Conservation (phyloP, 768 basidiomycete species). For the Amanita fuliginea region DNA sequence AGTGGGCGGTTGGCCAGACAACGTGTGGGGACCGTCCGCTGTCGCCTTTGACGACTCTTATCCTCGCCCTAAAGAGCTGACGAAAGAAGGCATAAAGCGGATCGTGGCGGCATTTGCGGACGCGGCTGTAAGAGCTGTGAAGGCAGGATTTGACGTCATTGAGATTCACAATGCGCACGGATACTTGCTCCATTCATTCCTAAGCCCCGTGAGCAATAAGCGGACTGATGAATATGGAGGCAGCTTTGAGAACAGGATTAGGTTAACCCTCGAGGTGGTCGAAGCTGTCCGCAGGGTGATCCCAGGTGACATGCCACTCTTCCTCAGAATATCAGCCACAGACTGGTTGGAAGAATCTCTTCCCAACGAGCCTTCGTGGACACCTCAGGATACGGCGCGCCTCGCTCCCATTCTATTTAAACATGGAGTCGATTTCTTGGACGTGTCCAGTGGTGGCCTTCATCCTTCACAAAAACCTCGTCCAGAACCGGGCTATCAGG, state of each 20-base stretch:
- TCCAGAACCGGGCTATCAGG: conserved; percentile 36
- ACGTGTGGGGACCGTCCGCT: conserved; percentile 48
- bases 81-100: conserved; percentile 41
- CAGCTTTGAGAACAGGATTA: conserved; percentile 55
- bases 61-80: conserved; percentile 46
- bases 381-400: conserved; percentile 52
- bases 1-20: conserved; percentile 38
- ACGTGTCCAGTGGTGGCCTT: conserved; percentile 60
- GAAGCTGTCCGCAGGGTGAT: conserved; percentile 53
- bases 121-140: conserved; percentile 39
- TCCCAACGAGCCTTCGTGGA: conserved; percentile 57
- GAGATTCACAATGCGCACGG: conserved; percentile 62
- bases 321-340: conserved; percentile 61
- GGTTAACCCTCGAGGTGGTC: conserved; percentile 52
- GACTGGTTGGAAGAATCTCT: conserved; percentile 60
- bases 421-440: conserved; percentile 66
- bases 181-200: conserved; percentile 45
- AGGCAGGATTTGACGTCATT: conserved; percentile 48
- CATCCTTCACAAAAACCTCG: conserved; percentile 28
- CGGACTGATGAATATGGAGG: conserved; percentile 65
- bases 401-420: conserved; percentile 47
- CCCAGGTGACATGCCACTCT: conserved; percentile 53
- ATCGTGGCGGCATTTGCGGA: conserved; percentile 46
- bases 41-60: conserved; percentile 31
- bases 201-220: conserved; percentile 50